phyloP scores from a whole-genome alignment of 495 filamentous ascomycete species.

The Pyrenopolyporus hunteri region DNA sequence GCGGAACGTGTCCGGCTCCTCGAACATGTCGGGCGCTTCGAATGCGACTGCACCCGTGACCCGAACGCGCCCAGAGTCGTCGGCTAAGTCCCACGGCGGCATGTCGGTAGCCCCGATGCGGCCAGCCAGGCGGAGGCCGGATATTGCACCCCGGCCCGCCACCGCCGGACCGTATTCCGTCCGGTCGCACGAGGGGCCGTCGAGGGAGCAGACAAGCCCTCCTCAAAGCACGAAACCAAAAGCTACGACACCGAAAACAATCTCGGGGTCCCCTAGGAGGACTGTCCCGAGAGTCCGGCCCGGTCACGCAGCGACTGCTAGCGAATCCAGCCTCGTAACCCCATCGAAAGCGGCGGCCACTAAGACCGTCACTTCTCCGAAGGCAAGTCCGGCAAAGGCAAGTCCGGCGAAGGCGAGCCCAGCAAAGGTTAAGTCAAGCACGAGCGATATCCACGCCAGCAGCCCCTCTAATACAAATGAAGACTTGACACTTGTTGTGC shows the following conservation, averaged over 20 bases:
- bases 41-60: conserved; percentile 45
- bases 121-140: conserved; percentile 56
- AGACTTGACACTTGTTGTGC: conserved; percentile 59
- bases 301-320: conserved; percentile 51
- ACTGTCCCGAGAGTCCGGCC: conserved; percentile 50
- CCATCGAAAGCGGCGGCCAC: conserved; percentile 41
- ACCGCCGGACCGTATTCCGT: conserved; percentile 65
- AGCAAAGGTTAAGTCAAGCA: conserved; percentile 29
- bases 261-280: conserved; percentile 51
- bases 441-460: conserved; percentile 30
- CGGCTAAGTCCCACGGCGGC: conserved; percentile 53
- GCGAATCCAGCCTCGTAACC: conserved; percentile 49
- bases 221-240: conserved; percentile 44
- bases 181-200: conserved; percentile 52
- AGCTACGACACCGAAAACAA: conserved; percentile 48
- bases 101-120: conserved; percentile 63
- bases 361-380: conserved; percentile 43
- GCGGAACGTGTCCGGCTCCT: conserved; percentile 53
- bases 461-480: conserved; percentile 53
- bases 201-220: conserved; percentile 50
- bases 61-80: conserved; percentile 51
- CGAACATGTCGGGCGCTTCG: conserved; percentile 51
- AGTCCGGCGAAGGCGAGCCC: conserved; percentile 35
- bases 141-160: conserved; percentile 57
- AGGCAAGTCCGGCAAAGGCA: conserved; percentile 34